phyloP scores from a whole-genome alignment of 345 rosid genomes.

The Lepidium aucheri region DNA sequence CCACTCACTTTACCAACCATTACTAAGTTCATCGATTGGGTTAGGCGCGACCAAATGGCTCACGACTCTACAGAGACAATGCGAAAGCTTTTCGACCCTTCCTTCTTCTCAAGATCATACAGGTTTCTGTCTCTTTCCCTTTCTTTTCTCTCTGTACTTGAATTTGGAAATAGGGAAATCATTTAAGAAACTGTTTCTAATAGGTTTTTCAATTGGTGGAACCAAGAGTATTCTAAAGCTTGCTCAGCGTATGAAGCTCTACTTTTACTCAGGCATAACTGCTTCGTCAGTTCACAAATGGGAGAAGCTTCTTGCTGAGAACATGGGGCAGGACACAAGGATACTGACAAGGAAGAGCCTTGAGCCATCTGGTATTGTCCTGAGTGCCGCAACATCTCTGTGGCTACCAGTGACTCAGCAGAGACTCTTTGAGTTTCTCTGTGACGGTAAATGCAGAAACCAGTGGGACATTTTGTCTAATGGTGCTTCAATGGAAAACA shows the following conservation, averaged over 20 bases:
- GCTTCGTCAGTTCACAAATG: constrained; percentile 37
- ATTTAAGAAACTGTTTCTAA: background rate
- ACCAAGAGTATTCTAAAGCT: constrained; percentile 48
- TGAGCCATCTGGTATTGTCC: constrained; percentile 41
- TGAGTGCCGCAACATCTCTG: constrained; percentile 54
- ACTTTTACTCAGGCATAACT: constrained; percentile 51
- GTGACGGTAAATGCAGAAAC: constrained; percentile 37
- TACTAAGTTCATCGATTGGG: constrained; percentile 40
- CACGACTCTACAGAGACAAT: constrained; percentile 43
- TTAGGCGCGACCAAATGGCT: constrained; percentile 66
- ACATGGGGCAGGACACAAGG: constrained; percentile 40
- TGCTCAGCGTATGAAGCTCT: constrained; percentile 48
- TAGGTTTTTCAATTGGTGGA: constrained; percentile 38
- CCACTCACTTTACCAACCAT: constrained; percentile 37
- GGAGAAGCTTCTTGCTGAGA: constrained; percentile 41
- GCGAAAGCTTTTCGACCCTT: constrained; percentile 33
- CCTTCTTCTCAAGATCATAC: constrained; percentile 38
- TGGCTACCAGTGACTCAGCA: constrained; percentile 53
- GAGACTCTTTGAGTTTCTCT: constrained; percentile 53
- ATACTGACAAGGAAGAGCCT: constrained; percentile 42
- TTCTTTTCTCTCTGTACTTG: background rate
- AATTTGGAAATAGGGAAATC: background rate
- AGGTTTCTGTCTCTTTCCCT: constrained; percentile 20
- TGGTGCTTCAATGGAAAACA: constrained; percentile 40
- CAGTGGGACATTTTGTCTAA: constrained; percentile 54